These are phyloP conservation scores for Mycena citricolor DNA, from an alignment of 1,284 basidiomycete genomes.

Conservation along the genomic window DNA sequence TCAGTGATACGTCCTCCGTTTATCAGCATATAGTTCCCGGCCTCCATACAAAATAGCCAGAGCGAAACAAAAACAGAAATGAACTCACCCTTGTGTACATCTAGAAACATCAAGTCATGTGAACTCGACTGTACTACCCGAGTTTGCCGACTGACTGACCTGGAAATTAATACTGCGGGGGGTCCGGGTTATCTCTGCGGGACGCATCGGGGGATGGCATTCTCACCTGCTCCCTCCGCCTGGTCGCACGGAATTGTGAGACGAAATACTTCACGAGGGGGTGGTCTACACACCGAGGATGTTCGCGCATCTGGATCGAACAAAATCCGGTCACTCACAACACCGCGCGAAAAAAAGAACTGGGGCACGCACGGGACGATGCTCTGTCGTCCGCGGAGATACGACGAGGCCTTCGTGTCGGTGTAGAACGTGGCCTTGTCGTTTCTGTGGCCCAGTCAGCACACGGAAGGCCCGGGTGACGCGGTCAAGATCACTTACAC, in stretches of 20 bases:
- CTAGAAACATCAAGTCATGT: conserved; percentile 28
- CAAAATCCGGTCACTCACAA: too few relatives aligned
- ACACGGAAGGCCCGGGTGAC: background rate
- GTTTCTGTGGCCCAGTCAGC: conserved; percentile 42
- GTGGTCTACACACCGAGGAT: conserved; percentile 50
- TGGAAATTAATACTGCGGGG: conserved; percentile 65
- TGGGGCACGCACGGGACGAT: conserved; percentile 59
- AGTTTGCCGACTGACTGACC: too few relatives aligned
- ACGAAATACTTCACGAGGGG: background rate
- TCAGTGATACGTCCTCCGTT: too few relatives aligned
- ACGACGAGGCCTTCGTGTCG: conserved; percentile 55
- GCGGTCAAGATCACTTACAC: conserved; percentile 42
- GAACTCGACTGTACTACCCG: too few relatives aligned
- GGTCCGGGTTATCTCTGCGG: conserved; percentile 6
- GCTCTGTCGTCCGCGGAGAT: conserved; percentile 60
- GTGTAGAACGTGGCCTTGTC: conserved; percentile 73
- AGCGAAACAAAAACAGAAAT: background rate
- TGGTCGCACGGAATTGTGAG: conserved; percentile 23
- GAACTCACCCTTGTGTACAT: conserved; percentile 63
- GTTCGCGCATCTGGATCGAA: conserved; percentile 58
- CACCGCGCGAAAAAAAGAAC: conserved; percentile 1
- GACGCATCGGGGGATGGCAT: background rate
- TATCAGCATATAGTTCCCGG: too few relatives aligned
- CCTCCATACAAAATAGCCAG: too few relatives aligned
- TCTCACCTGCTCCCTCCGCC: conserved; percentile 55